Evolutionary conservation across 257 asterid genomes (phyloP).

Genomic region (Forsythia viridissima): DNA sequence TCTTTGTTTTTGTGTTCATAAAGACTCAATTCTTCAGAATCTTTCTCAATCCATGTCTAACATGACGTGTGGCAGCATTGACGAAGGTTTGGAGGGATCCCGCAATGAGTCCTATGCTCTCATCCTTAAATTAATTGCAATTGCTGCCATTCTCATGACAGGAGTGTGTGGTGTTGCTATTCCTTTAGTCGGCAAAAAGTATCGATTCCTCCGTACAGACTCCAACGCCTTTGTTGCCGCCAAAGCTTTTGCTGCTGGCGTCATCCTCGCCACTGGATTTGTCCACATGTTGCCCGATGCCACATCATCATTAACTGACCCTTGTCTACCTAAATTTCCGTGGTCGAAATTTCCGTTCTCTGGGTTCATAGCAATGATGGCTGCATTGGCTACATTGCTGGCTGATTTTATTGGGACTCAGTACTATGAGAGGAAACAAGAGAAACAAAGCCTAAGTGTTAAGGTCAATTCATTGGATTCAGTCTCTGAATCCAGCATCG

Average conservation of each 20-base stretch:
- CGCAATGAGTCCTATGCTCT: conserved; percentile 44
- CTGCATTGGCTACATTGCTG: conserved; percentile 53
- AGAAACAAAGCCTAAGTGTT: conserved; percentile 30
- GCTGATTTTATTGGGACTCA: conserved; percentile 58
- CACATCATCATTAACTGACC: conserved; percentile 40
- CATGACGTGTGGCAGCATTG: conserved; percentile 24
- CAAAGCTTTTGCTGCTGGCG: conserved; percentile 67
- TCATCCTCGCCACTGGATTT: conserved; percentile 66
- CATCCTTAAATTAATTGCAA: conserved; percentile 48
- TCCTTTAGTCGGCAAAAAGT: conserved; percentile 51
- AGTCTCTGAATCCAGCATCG: conserved; percentile 59
- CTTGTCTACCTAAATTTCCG: conserved; percentile 48
- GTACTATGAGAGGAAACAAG: conserved; percentile 56
- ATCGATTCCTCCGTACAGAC: conserved; percentile 45
- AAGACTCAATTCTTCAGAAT: conserved; percentile 41
- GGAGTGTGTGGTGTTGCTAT: conserved; percentile 52
- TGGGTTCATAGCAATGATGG: conserved; percentile 67
- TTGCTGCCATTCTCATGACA: conserved; percentile 48
- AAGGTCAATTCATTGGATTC: conserved; percentile 31
- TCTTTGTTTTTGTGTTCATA: conserved; percentile 24
- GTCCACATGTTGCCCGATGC: conserved; percentile 67
- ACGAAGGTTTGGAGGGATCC: conserved; percentile 34
- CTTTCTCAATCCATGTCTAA: conserved; percentile 45
- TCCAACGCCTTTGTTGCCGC: conserved; percentile 51
- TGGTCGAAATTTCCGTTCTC: conserved; percentile 63